Evolutionary conservation across 108 stramenopile species (phyloP).

Genomic region (Nannochloropsis gaditana): DNA sequence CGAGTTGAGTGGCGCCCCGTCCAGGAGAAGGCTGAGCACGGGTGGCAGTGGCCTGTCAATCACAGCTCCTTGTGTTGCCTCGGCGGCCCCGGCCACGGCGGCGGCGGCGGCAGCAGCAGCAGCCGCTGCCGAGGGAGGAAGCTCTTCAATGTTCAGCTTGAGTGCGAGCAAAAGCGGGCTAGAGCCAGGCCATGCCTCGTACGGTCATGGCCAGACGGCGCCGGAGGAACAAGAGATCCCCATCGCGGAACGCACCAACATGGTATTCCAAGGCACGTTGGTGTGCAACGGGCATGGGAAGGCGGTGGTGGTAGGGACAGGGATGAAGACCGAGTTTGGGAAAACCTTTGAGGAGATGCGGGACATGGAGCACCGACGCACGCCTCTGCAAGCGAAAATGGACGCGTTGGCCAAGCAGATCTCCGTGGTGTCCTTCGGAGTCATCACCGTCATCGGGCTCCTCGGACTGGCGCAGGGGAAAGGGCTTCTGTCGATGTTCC

Average conservation of each 20-base stretch:
- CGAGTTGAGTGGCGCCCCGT: constrained; percentile 44
- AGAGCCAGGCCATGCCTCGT: background rate
- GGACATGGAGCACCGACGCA: constrained; percentile 67
- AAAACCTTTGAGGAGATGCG: constrained; percentile 73
- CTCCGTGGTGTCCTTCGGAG: constrained; percentile 65
- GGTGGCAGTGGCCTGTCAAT: constrained; percentile 11
- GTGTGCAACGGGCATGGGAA: constrained; percentile 77
- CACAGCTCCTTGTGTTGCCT: background rate
- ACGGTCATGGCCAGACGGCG: background rate
- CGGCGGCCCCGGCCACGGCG: background rate
- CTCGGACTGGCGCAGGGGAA: constrained; percentile 63
- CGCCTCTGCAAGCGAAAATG: constrained; percentile 88
- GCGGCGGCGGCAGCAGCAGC: background rate
- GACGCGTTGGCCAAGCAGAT: constrained; percentile 83
- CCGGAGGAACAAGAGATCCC: constrained; percentile 21
- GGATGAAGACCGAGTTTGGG: constrained; percentile 79
- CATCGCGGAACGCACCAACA: constrained; percentile 73
- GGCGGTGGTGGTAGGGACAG: constrained; percentile 78
- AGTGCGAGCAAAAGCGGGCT: background rate
- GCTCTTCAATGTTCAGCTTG: background rate
- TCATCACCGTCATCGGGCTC: constrained; percentile 76
- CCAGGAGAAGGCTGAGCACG: background rate
- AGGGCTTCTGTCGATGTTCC: constrained; percentile 48
- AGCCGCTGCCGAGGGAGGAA: too few relatives aligned
- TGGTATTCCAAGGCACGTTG: constrained; percentile 87